phyloP scores from a whole-genome alignment of 2,329 filamentous ascomycete genomes.

The Pseudopyricularia cyperi region DNA sequence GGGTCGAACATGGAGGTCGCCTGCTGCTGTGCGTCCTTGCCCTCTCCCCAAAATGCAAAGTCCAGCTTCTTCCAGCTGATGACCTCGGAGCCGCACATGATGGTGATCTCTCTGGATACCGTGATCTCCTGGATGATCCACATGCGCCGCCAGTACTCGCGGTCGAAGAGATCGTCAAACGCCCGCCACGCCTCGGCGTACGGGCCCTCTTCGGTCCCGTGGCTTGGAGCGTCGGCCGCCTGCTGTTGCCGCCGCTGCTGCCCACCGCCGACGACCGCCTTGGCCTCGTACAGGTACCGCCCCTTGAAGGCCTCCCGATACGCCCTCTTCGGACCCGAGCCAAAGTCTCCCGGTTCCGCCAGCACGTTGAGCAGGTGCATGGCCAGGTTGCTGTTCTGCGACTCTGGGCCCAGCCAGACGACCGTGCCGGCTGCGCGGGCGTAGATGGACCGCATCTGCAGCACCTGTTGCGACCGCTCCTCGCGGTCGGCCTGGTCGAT shows the following conservation, averaged over 20 bases:
- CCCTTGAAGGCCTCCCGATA: slow-evolving; percentile 1
- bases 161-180: slow-evolving; percentile 6
- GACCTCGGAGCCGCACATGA: slow-evolving; percentile 6
- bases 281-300: neutral
- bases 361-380: neutral
- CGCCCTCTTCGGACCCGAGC: neutral
- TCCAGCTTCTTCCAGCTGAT: slow-evolving; percentile 5
- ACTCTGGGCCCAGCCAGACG: slow-evolving; percentile 5
- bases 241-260: neutral
- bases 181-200: neutral
- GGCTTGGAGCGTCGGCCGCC: neutral
- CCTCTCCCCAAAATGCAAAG: neutral
- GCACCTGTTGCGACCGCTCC: slow-evolving; percentile 7
- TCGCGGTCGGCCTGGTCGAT: slow-evolving; percentile 7
- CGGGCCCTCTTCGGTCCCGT: neutral
- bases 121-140: slow-evolving; percentile 11
- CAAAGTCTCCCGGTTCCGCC: neutral
- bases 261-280: neutral
- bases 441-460: slow-evolving; percentile 8
- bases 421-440: slow-evolving; percentile 3
- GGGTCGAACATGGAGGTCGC: neutral
- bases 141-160: slow-evolving; percentile 10
- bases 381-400: neutral
- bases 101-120: slow-evolving; percentile 3
- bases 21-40: neutral